Evolutionary conservation across 441 rosid species (phyloP), one percentile per base, ranked within the genome.

Genomic region (Brassica hybrid): DNA sequence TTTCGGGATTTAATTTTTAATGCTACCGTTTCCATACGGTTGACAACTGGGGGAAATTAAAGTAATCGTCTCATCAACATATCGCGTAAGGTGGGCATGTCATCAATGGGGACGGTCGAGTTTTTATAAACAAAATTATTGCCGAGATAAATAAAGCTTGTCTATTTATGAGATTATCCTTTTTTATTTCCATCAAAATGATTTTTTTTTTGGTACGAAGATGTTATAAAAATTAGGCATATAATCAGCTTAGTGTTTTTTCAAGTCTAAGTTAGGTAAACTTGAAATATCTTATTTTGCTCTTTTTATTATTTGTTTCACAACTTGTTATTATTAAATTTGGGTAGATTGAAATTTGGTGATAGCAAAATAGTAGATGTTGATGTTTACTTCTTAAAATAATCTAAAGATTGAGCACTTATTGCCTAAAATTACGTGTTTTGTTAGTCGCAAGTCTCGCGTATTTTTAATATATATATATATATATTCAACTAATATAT

Each of bases 21-120:
- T 71, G 7, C 65, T 65, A 72, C 32, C 56, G 76, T 57, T 77
- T 72, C 72, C 67, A 77, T 77, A 77, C 73, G 81, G 81, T 78
- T 78, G 81, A 78, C 81, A 78, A 73, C 74, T 78, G 70, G 70
- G 65, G 36, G 4, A 59, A 50, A 52, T n/a, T 64, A 74, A 74
- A 69, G 72, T 74, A 63, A 74, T 79, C 59, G 67, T 3, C 71
- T 69, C 78, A 62, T 64, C 73, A 72, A 56, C 57, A 57, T 21
- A 48, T 78, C 81, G 65, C 64, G 73, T 72, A 79, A 74, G 82
- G 78, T 79, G 41, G 75, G 72, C 76, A 74, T 79, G 79, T 64
- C 82, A 74, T 74, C 72, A 58, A 74, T 69, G 12, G 64, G 65
- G 72, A 74, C 75, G 79, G 79, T 79, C 82, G 48, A 74, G 8